Evolutionary conservation across 2,329 filamentous ascomycete genomes (phyloP).

Genomic region (Penicillium nordicum): DNA sequence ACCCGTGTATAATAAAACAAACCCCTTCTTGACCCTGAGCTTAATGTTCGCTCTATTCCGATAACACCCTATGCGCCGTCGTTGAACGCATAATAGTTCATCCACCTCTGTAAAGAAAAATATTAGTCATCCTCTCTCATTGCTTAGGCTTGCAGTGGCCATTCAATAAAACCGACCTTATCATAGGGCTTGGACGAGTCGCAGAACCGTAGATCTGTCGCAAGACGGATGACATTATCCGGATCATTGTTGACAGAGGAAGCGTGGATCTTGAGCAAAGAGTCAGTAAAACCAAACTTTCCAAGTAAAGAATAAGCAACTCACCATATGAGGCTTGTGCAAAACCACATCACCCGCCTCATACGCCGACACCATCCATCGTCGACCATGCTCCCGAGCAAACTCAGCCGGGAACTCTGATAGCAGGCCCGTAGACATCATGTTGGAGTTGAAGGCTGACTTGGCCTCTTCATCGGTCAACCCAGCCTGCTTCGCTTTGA

Average conservation of each 20-base stretch:
- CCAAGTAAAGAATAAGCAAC: neutral
- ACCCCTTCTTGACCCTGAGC: no score
- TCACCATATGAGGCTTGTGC: slow-evolving; percentile 39
- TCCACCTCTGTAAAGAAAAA: slow-evolving; percentile 33
- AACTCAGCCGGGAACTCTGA: slow-evolving; percentile 50
- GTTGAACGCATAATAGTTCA: slow-evolving; percentile 38
- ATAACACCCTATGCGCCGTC: slow-evolving; percentile 28
- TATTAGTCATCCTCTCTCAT: neutral
- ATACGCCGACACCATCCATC: slow-evolving; percentile 53
- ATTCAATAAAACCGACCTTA: slow-evolving; percentile 26
- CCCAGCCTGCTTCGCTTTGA: slow-evolving; percentile 48
- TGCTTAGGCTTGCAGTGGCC: neutral
- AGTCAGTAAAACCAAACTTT: neutral
- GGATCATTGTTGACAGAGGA: slow-evolving; percentile 55
- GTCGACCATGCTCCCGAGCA: slow-evolving; percentile 43
- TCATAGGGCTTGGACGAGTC: slow-evolving; percentile 52
- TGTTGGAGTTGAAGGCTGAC: slow-evolving; percentile 57
- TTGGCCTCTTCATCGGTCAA: slow-evolving; percentile 52
- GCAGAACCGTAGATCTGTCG: slow-evolving; percentile 57
- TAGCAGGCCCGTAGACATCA: slow-evolving; percentile 56
- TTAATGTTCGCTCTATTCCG: neutral
- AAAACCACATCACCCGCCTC: slow-evolving; percentile 53
- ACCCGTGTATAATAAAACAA: no score
- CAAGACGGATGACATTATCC: slow-evolving; percentile 52
- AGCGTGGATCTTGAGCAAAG: slow-evolving; percentile 51